Conservation (phyloP, 139 green algal species). For the Micromonas pusilla region DNA sequence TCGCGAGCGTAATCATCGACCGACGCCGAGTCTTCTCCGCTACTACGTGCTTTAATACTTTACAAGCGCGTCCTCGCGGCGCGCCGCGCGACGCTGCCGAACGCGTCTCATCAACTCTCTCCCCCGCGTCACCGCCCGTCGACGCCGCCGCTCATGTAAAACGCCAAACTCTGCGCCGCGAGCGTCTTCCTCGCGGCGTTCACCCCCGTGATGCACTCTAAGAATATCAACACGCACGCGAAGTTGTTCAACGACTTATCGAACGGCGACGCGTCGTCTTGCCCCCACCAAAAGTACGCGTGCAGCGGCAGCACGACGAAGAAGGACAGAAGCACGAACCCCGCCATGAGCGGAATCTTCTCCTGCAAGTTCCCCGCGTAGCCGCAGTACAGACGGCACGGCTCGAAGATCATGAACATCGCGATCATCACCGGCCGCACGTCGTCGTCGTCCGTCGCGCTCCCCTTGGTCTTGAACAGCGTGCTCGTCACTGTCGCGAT, state of each 20-base stretch:
- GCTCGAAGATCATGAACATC: not conserved
- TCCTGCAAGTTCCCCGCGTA: conserved; percentile 14
- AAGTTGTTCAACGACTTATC: not conserved
- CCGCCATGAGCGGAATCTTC: not conserved
- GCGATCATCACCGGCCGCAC: not conserved
- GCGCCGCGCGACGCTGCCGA: no score
- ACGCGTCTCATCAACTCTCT: not conserved
- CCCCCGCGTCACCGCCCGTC: not conserved
- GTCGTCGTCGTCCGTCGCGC: not conserved
- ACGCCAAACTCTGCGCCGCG: not conserved
- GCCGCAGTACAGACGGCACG: not conserved
- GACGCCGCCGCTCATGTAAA: not conserved
- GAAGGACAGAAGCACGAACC: not conserved
- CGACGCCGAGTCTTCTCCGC: no score
- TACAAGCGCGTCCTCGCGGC: no score
- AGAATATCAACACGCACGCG: not conserved
- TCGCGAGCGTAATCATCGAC: no score
- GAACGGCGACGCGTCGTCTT: not conserved
- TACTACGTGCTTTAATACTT: no score
- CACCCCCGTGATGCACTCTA: not conserved
- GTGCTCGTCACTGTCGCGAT: not conserved
- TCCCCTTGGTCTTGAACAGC: not conserved
- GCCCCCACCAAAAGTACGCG: not conserved
- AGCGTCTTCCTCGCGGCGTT: not conserved
- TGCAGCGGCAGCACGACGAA: not conserved